Percentiles rank a stretch among this genome's conserved stretches.
Conservation (phyloP, 2,329 filamentous ascomycete species). For the Xylaria hypoxylon region DNA sequence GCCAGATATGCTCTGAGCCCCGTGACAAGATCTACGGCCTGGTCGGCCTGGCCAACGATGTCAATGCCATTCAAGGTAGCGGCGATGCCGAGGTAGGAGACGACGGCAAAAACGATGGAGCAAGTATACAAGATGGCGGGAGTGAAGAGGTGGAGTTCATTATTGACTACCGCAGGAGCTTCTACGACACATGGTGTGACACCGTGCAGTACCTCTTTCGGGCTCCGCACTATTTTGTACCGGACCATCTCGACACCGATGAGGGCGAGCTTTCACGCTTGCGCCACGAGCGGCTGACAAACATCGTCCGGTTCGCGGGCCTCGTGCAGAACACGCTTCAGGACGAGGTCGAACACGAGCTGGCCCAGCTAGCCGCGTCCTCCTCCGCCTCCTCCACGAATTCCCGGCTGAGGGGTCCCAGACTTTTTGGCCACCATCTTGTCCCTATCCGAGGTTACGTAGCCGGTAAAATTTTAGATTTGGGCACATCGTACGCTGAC, state of each 20-base stretch:
- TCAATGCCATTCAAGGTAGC: slow-evolving; percentile 8
- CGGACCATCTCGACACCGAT: slow-evolving; percentile 7
- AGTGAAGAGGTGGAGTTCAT: slow-evolving; percentile 10
- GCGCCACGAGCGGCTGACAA: slow-evolving; percentile 21
- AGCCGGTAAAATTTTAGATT: slow-evolving; percentile 22
- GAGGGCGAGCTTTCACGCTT: slow-evolving; percentile 8
- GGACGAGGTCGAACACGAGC: slow-evolving; percentile 24
- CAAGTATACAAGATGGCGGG: neutral
- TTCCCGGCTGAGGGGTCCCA: slow-evolving; percentile 5
- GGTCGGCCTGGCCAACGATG: slow-evolving; percentile 27
- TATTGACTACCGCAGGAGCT: slow-evolving; percentile 29
- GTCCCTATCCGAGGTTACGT: slow-evolving; percentile 18
- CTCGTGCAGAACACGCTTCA: slow-evolving; percentile 28
- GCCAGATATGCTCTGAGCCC: slow-evolving; percentile 19
- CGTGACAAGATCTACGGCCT: slow-evolving; percentile 27
- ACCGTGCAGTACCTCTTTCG: slow-evolving; percentile 20
- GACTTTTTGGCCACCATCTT: slow-evolving; percentile 16
- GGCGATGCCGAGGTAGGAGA: neutral
- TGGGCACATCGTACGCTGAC: slow-evolving; percentile 25
- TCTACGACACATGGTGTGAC: slow-evolving; percentile 29
- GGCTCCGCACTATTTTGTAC: slow-evolving; percentile 21
- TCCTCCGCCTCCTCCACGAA: neutral
- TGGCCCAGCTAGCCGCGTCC: neutral
- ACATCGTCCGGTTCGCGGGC: slow-evolving; percentile 22
- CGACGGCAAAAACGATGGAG: neutral